Evolutionary conservation across 2,329 filamentous ascomycete species (phyloP).

Genomic region (Pezicula neosporulosa): DNA sequence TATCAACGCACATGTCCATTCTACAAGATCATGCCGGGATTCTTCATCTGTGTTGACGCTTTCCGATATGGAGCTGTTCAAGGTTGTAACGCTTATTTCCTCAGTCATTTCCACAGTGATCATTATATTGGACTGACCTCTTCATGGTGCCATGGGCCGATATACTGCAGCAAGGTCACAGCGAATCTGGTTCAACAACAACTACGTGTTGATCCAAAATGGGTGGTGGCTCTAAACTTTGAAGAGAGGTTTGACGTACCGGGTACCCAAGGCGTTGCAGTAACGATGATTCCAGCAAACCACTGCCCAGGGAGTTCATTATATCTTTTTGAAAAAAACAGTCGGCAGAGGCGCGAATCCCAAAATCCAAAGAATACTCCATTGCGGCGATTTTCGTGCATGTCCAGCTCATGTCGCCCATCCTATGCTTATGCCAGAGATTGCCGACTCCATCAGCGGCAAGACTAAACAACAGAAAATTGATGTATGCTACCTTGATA

Average conservation of each 20-base stretch:
- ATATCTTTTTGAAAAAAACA: slow-evolving; percentile 87
- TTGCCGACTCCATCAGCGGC: slow-evolving; percentile 66
- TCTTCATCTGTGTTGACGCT: slow-evolving; percentile 91
- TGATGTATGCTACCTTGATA: slow-evolving; percentile 95
- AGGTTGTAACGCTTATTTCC: slow-evolving; percentile 90
- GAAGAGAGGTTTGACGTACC: slow-evolving; percentile 77
- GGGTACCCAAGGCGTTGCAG: slow-evolving; percentile 74
- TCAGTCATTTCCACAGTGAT: slow-evolving; percentile 97
- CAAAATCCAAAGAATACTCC: slow-evolving; percentile 74
- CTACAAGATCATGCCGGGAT: slow-evolving; percentile 95
- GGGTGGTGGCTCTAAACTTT: slow-evolving; percentile 81
- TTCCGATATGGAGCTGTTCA: slow-evolving; percentile 93
- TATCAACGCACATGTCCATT: slow-evolving; percentile 93
- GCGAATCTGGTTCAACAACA: slow-evolving; percentile 86
- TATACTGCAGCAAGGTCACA: slow-evolving; percentile 93
- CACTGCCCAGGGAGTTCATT: slow-evolving; percentile 94
- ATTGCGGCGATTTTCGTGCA: slow-evolving; percentile 94
- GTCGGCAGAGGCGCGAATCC: slow-evolving; percentile 56
- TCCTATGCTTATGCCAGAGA: slow-evolving; percentile 73
- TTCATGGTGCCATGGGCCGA: slow-evolving; percentile 88
- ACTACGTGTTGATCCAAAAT: slow-evolving; percentile 80
- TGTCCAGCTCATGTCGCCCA: slow-evolving; percentile 82
- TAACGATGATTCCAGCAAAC: slow-evolving; percentile 95
- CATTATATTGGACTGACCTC: slow-evolving; percentile 91
- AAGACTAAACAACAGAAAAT: slow-evolving; percentile 79